Evolutionary conservation across 768 basidiomycete genomes (phyloP), one percentile per base, ranked within the genome.

Genomic region (Podaxis sp.): DNA sequence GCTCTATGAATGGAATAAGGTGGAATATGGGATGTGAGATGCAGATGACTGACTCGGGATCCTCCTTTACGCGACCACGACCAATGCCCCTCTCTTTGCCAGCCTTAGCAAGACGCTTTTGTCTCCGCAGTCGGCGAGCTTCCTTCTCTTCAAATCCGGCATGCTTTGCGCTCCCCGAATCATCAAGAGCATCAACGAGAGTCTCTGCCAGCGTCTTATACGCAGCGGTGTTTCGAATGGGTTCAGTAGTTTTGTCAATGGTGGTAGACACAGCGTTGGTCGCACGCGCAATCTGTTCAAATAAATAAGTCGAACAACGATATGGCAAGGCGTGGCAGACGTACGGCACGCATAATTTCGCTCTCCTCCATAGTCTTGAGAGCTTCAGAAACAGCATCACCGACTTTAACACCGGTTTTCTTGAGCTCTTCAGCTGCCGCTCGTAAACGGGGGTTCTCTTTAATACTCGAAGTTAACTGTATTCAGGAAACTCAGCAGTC

Each of bases 91-190:
- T 80, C 53, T 78, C 78, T 67, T 87, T 86, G 4, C 96, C 97
- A 4, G 93, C 91, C 74, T 96, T 96, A 59, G 81, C 87, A 17
- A 97, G 80, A 38, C 97, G 85, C 53, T 81, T 78, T 73, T 95
- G 90, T 61, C 97, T 77, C 63, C 94, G 83, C 62, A 85, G 75
- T 69, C 97, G 80, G 55, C 97, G 85, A 19, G 87, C 90, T 71
- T 98, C 97, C 72, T 91, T 94, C 72, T 97, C 96, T 73, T 96
- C 94, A 66, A 95, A 98, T 0, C 97, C 97, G 54, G 93, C 96
- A 74, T 96, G 93, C 67, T 94, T 94, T 2, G 94, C 91, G 66
- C 89, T 93, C 3, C 91, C 92, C 61, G 91, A 93, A 74, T 98
- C 96, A 65, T 98, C 95, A 43, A 99, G 81, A 2, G 95, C 93